Base-by-base conservation (phyloP, 495 filamentous ascomycete genomes). In the Thozetella sp. region DNA sequence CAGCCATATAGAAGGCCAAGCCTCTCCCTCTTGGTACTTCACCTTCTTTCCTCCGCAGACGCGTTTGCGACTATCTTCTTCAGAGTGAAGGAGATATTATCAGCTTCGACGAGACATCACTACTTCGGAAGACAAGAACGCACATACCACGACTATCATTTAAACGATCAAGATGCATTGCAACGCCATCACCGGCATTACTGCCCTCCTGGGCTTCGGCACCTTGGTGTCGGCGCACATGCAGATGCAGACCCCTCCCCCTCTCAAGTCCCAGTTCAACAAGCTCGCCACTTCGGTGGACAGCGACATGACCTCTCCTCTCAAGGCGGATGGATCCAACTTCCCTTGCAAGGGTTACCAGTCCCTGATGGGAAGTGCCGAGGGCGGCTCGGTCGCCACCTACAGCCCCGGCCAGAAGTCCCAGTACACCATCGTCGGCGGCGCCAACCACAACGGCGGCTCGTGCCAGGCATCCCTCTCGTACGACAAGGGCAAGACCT, bases 271-370 rank as follows among this genome's bases (percentile, higher is more conserved):
- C 64, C 80, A 80, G 66, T 69, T 58, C 67, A 87, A 86, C 76
- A 74, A 79, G 17, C 70, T 79, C 60, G 71, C 76, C 23, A 65
- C 68, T 54, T 52, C 67, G 19, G 54, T 53, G 37, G 63, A 78
- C 53, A 75, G 75, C 58, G 80, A 80, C 71, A 84, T 85, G 69
- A 84, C 81, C 1, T 68, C 78, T 3, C 88, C 88, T 13, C 79
- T 89, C 55, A 66, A 64, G 34, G 57, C 56, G 3, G 62, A 57
- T 43, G 82, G 84, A 22, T 71, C 75, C 22, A 72, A 87, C 68
- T 90, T 78, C 67, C 85, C 88, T 2, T 90, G 88, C 82, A 89
- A 89, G 76, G 84, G 84, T n/a, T 85, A 89, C 66, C 81, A 85
- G 22, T 74, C 73, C n/a, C 75, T 81, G 40, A 50, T 87, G 50